Evolutionary conservation across 805 yeast species (phyloP), one percentile per base, ranked within the genome.

Genomic region (Myxozyma neotropica): DNA sequence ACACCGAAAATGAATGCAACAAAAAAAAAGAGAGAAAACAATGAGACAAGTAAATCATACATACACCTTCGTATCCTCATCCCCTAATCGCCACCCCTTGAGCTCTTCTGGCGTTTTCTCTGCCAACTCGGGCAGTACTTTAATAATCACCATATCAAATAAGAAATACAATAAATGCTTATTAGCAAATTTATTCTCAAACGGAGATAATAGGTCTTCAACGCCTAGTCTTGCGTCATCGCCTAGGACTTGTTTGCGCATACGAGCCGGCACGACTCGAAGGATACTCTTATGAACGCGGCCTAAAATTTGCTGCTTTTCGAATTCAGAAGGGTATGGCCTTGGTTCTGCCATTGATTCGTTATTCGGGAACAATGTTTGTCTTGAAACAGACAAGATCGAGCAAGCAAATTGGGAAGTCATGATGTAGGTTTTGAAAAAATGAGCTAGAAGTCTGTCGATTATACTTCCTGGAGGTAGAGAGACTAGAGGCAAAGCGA

Each of bases 301-400:
- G n/a, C 52, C 44, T 3, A 68, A 57, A 7, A 72, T 62, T 1
- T 62, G 63, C 29, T 69, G 71, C 56, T 77, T 75, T 58, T 79
- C 81, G 23, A 70, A 74, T 0, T 69, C 72, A 10, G 71, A 68
- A 0, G 85, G 83, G n/a, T 74, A 71, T 2, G 72, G 66, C 23
- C 80, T 67, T 3, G 80, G 74, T 2, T 81, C 80, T 0, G 84
- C 84, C 79, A 82, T 76, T n/a, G 69, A 68, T 15, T 77, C 79
- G 67, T 81, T 83, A 26, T 70, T 70, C 1, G 85, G 84, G 59
- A 81, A 81, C n/a, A 81, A 62, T 31, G 72, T 68, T 31, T 70
- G 69, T 53, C 84, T 69, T 1, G 75, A 61, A 13, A 67, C 63
- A n/a, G 65, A 64, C 5, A 80, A 53, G 4, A 51, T 51, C 23